phyloP scores from a whole-genome alignment of 208 protist species.

The Crithidia expoeki region DNA sequence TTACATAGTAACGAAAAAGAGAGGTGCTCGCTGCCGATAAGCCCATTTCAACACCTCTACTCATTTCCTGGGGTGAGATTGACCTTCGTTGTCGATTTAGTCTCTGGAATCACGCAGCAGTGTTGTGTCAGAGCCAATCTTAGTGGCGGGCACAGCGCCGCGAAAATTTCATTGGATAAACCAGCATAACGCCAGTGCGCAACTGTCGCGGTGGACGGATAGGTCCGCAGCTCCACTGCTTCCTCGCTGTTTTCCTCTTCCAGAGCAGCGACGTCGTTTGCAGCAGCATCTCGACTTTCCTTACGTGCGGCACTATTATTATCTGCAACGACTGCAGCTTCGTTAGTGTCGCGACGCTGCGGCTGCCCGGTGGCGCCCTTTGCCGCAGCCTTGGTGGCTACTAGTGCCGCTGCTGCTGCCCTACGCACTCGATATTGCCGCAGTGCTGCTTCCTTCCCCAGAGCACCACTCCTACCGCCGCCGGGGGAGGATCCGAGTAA shows the following conservation, averaged over 20 bases:
- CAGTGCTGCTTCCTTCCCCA: slow-evolving; percentile 48
- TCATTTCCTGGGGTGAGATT: no score
- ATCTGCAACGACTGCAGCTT: not conserved
- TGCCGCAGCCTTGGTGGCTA: no score
- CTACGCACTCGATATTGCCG: slow-evolving; percentile 41
- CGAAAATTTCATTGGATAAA: slow-evolving; percentile 28
- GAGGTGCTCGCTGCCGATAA: no score
- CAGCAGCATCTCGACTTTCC: not conserved
- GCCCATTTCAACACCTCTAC: no score
- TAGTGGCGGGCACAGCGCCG: slow-evolving; percentile 16
- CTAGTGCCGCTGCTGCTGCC: not conserved
- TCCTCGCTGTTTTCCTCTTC: no score
- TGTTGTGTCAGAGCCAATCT: slow-evolving; percentile 27
- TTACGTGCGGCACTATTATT: not conserved
- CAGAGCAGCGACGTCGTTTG: not conserved
- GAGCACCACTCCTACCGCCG: not conserved
- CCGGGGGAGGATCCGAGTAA: not conserved
- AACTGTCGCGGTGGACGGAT: not conserved
- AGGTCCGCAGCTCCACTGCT: slow-evolving; percentile 13
- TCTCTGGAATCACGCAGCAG: slow-evolving; percentile 12
- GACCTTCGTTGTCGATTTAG: not conserved
- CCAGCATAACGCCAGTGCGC: slow-evolving; percentile 29
- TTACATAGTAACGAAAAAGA: no score
- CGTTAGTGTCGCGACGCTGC: not conserved
- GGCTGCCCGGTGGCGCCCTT: no score